Evolutionary conservation across 345 rosid species (phyloP).

Genomic region (Pistacia atlantica): DNA sequence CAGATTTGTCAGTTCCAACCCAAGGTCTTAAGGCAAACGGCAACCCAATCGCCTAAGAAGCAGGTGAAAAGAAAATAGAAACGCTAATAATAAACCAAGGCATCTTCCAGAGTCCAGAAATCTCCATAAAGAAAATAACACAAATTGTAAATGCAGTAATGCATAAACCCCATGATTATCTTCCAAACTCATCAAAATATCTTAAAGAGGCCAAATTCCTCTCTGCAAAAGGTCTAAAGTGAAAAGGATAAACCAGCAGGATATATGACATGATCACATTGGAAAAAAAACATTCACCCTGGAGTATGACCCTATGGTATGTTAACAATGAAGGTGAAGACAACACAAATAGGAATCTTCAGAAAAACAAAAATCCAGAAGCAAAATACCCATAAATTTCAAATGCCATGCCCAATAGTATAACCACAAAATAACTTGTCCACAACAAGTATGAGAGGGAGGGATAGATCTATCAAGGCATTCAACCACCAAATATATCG

Average conservation of each 20-base stretch:
- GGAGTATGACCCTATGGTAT: neutral
- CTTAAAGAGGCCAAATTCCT: constrained; percentile 6
- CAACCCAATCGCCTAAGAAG: constrained; percentile 1
- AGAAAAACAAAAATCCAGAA: constrained; percentile 5
- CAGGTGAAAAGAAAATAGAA: constrained; percentile 11
- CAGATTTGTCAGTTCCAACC: constrained; percentile 11
- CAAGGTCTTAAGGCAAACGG: constrained; percentile 7
- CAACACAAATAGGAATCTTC: constrained; percentile 9
- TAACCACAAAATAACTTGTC: constrained; percentile 23
- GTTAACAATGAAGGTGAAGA: neutral
- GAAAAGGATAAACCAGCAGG: constrained; percentile 7
- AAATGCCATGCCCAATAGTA: constrained; percentile 2
- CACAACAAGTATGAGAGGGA: neutral
- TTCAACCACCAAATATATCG: constrained; percentile 6
- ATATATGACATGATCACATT: neutral
- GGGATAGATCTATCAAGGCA: constrained; percentile 9
- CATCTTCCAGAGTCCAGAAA: constrained; percentile 6
- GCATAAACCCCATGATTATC: neutral
- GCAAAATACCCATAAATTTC: constrained; percentile 1
- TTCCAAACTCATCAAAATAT: neutral
- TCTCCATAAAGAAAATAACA: constrained; percentile 6
- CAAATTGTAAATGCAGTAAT: neutral
- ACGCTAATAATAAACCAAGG: constrained; percentile 1
- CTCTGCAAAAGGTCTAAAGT: constrained; percentile 1
- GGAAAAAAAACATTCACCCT: neutral